A percentile compares a stretch with the other conserved stretches of the same genome.
phyloP scores from a whole-genome alignment of 805 yeast species.

The Peterozyma toletana region DNA sequence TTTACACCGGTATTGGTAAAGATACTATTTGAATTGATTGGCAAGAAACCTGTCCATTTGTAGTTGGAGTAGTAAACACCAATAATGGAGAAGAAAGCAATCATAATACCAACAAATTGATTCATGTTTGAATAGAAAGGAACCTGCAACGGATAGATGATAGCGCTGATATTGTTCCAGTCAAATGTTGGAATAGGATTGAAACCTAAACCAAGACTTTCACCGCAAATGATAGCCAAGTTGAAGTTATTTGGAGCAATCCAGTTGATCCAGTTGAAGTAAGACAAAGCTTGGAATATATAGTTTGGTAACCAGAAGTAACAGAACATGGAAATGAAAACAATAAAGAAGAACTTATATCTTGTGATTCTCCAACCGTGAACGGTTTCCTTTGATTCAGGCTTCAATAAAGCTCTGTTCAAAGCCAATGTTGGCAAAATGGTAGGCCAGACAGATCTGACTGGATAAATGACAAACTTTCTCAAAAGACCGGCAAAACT shows the following conservation, averaged over 20 bases:
- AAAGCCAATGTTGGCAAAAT: slow-evolving; percentile 39
- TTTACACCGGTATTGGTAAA: slow-evolving; percentile 44
- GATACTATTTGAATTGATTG: slow-evolving; percentile 40
- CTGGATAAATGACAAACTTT: slow-evolving; percentile 47
- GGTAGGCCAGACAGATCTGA: slow-evolving; percentile 47
- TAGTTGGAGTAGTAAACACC: slow-evolving; percentile 32
- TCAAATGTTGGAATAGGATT: slow-evolving; percentile 50
- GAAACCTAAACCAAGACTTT: slow-evolving; percentile 37
- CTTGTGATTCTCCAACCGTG: slow-evolving; percentile 26
- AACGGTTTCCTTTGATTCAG: slow-evolving; percentile 23
- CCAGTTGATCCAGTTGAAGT: slow-evolving; percentile 54
- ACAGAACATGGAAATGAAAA: slow-evolving; percentile 24
- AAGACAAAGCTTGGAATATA: slow-evolving; percentile 31
- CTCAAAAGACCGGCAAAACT: slow-evolving; percentile 63
- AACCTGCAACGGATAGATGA: slow-evolving; percentile 28
- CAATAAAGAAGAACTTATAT: slow-evolving; percentile 25
- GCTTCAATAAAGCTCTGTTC: slow-evolving; percentile 35
- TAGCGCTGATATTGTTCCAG: slow-evolving; percentile 37
- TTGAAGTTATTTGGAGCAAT: slow-evolving; percentile 42
- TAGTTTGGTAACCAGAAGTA: slow-evolving; percentile 41
- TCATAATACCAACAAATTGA: slow-evolving; percentile 24
- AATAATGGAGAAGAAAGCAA: slow-evolving; percentile 25
- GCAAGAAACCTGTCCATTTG: slow-evolving; percentile 29
- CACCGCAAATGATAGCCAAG: slow-evolving; percentile 43
- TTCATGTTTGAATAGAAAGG: slow-evolving; percentile 35